Evolutionary conservation across 352 stramenopile species (phyloP).

Genomic region (Phytopythium boreale): DNA sequence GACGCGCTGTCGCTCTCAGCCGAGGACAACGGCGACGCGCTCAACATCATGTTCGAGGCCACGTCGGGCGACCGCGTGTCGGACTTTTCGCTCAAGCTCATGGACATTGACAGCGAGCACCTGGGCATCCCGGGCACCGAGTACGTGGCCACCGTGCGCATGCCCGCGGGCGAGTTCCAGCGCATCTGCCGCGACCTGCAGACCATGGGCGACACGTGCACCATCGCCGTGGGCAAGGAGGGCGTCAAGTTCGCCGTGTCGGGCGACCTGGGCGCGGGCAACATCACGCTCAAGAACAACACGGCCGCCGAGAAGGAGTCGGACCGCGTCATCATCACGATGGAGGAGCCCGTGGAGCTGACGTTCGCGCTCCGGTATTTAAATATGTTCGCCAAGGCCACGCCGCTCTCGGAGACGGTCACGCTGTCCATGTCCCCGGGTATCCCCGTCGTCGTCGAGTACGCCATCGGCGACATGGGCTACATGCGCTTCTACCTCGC

Average conservation of each 20-base stretch:
- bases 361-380: conserved; percentile 99
- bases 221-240: conserved; percentile 96
- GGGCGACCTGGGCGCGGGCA: conserved; percentile 96
- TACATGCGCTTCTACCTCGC: conserved; percentile 99
- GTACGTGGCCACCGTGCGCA: conserved; percentile 95
- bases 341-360: conserved; percentile 98
- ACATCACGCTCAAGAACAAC: conserved; percentile 93
- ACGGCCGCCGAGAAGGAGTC: conserved; percentile 85
- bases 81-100: conserved; percentile 99
- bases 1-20: conserved; percentile 98
- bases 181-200: conserved; percentile 98
- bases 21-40: conserved; percentile 95
- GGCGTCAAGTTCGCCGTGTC: conserved; percentile 97
- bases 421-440: conserved; percentile 97
- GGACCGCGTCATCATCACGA: conserved; percentile 95
- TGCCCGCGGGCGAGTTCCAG: conserved; percentile 97
- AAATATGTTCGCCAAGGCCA: conserved; percentile 99
- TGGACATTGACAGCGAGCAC: conserved; percentile 99
- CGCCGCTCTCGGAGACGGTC: conserved; percentile 92
- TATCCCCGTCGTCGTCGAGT: conserved; percentile 98
- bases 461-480: conserved; percentile 96
- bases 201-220: conserved; percentile 98
- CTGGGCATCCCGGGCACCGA: conserved; percentile 98
- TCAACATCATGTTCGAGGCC: conserved; percentile 98
- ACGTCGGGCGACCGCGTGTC: conserved; percentile 91